phyloP scores from a whole-genome alignment of 139 green algal genomes.

The Spirogloea muscicola region DNA sequence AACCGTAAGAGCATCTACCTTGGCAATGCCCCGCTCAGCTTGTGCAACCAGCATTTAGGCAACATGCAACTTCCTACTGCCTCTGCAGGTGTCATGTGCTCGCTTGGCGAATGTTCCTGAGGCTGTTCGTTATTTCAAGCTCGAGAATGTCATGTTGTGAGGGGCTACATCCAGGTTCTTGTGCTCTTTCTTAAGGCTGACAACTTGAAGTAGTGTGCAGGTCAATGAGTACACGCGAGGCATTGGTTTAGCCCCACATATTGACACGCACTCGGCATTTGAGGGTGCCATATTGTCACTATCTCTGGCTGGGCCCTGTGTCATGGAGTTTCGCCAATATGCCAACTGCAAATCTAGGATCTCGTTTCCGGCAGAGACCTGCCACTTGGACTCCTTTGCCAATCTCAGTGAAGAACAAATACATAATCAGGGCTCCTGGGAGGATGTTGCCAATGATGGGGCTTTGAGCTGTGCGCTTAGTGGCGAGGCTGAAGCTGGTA shows the following conservation, averaged over 20 bases:
- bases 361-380: too few species aligned
- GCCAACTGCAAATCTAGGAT: too few species aligned
- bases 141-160: not conserved
- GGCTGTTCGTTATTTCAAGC: not conserved
- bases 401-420: too few species aligned
- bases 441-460: not conserved
- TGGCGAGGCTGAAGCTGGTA: not conserved
- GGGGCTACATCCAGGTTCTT: not conserved
- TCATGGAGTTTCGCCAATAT: constrained; percentile 82
- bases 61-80: not conserved
- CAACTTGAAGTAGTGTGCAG: constrained; percentile 26
- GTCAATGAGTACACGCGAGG: constrained; percentile 87
- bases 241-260: constrained; percentile 85
- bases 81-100: not conserved
- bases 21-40: not conserved
- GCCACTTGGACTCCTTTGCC: too few species aligned
- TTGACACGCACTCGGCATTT: constrained; percentile 95
- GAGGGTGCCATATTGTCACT: constrained; percentile 77
- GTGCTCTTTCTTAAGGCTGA: not conserved
- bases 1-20: too few species aligned
- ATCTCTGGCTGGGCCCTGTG: constrained; percentile 63
- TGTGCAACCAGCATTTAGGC: not conserved
- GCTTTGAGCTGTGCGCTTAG: not conserved
- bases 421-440: too few species aligned
- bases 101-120: not conserved